A percentile compares a stretch with the other conserved stretches of the same genome.
Conservation (phyloP, 352 stramenopile genomes). For the Phytophthora multivora region DNA sequence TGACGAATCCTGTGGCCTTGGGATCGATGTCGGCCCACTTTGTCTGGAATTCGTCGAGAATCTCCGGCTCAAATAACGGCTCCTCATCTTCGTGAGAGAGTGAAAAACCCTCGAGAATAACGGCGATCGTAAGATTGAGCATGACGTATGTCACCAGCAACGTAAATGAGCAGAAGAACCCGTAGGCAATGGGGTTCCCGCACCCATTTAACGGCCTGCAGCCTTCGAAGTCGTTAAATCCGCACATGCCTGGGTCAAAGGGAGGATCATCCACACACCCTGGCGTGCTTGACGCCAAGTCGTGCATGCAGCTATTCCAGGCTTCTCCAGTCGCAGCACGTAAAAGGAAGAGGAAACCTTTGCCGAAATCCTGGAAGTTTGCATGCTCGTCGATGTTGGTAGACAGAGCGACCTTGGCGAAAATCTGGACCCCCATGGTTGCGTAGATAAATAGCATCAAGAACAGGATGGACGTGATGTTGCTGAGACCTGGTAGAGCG, state of each 20-base stretch:
- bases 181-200: slow-evolving; percentile 60
- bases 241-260: slow-evolving; percentile 66
- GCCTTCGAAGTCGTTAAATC: slow-evolving; percentile 67
- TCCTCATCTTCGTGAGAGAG: slow-evolving; percentile 87
- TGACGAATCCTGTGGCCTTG: slow-evolving; percentile 84
- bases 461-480: slow-evolving; percentile 92
- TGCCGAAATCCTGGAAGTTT: slow-evolving; percentile 94
- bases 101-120: slow-evolving; percentile 94
- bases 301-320: slow-evolving; percentile 95
- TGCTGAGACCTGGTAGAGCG: slow-evolving; percentile 86
- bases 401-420: slow-evolving; percentile 81
- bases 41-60: slow-evolving; percentile 89
- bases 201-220: slow-evolving; percentile 83
- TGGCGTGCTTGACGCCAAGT: slow-evolving; percentile 46
- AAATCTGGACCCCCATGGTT: slow-evolving; percentile 93
- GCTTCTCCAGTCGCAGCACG: slow-evolving; percentile 92
- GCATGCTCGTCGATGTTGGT: slow-evolving; percentile 84
- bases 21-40: slow-evolving; percentile 92
- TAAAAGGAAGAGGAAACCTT: slow-evolving; percentile 90
- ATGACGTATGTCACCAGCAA: slow-evolving; percentile 94
- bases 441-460: slow-evolving; percentile 95
- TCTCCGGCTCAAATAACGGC: slow-evolving; percentile 82
- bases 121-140: slow-evolving; percentile 94
- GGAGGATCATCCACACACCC: slow-evolving; percentile 71
- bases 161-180: slow-evolving; percentile 88